Conservation (phyloP, 306 rosid species). For the Cucurbita moschata region DNA sequence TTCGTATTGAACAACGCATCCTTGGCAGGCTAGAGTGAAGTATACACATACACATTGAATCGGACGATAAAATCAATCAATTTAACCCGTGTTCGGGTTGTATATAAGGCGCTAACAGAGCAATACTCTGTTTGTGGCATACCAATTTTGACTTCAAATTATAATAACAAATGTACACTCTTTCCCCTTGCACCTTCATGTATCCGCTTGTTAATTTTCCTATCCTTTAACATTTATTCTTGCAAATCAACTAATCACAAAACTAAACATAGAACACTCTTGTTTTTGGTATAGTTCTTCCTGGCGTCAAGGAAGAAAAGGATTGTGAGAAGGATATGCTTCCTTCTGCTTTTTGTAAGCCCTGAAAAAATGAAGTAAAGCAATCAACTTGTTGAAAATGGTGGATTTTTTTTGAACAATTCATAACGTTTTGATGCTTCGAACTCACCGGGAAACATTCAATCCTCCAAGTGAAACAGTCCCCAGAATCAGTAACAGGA, state of each 20-base stretch:
- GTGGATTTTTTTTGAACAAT: background rate
- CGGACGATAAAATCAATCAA: background rate
- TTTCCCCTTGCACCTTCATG: background rate
- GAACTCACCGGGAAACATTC: conserved; percentile 41
- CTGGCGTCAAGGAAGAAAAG: conserved; percentile 19
- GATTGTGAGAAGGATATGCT: conserved; percentile 66
- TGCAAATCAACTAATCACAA: background rate
- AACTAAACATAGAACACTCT: background rate
- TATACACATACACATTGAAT: background rate
- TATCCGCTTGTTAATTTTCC: background rate
- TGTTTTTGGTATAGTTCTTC: background rate
- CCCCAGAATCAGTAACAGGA: conserved; percentile 44
- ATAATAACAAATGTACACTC: background rate
- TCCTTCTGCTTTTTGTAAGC: conserved; percentile 60
- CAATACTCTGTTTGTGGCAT: conserved; percentile 3
- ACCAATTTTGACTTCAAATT: conserved; percentile 7
- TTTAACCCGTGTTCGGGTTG: background rate
- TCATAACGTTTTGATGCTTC: background rate
- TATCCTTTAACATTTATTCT: background rate
- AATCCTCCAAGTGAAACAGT: conserved; percentile 56
- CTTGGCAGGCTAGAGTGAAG: background rate
- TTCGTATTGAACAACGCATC: background rate
- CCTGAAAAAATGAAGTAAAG: conserved; percentile 18
- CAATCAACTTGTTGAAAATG: background rate
- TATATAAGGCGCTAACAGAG: background rate